Evolutionary conservation across 345 rosid genomes (phyloP), one percentile per base, ranked within the genome.

Genomic region (Dipteronia sinensis): DNA sequence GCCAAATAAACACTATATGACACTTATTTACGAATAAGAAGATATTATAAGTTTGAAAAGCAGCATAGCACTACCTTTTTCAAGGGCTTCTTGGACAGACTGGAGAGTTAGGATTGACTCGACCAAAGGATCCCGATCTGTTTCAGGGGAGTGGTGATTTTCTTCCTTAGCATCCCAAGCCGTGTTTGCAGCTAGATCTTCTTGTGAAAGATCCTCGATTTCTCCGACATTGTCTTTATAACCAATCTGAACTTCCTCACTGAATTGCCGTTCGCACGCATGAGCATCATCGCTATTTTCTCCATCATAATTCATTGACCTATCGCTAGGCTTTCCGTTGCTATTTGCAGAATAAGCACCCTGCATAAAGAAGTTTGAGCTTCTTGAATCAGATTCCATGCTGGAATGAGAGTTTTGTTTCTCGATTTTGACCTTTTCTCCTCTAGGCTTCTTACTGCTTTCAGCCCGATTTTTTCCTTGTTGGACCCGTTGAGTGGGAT

Each of bases 321-420:
- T 83, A 71, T 85, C 82, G n/a, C 82, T 73, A 23, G 69, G 88
- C 76, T 87, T 88, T 76, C 92, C 89, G 76, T 89, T 87, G 78
- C 89, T 89, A 61, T 85, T 84, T 65, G 79, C 84, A 70, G 65
- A 85, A 70, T 65, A 83, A 76, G 73, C 82, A 85, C 88, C 93
- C 91, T 89, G 95, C 87, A 77, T 69, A 90, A 92, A 91, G 76
- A 89, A 89, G 79, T 91, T 87, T 82, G 91, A 86, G 94, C 95
- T 90, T 90, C 93, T 88, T 25, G 93, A 92, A 86, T 96, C 94
- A 77, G 98, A 95, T 82, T 85, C 94, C 86, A 90, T 71, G 81
- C 95, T 90, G 86, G 97, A 93, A 84, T 72, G 93, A 89, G 92
- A 92, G 86, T 91, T 91, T 81, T 87, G 89, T 82, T 91, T 89